These are phyloP conservation scores for Eimeria mitis DNA, from an alignment of 169 alveolate species.

Conservation along the genomic window DNA sequence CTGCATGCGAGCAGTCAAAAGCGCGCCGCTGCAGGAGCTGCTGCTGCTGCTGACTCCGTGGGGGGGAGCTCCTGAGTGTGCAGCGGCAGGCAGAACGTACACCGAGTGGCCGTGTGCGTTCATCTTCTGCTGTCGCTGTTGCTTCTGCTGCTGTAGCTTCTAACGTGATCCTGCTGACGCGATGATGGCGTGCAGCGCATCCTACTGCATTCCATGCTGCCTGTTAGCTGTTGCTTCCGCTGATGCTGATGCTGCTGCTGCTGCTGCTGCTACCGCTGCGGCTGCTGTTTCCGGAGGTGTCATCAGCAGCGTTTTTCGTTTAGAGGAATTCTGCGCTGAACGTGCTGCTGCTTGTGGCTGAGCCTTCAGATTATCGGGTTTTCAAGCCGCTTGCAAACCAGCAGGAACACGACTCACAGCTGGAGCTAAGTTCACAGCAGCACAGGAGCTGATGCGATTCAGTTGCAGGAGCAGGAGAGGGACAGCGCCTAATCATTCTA, in stretches of 20 bases:
- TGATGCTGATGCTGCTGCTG: not conserved
- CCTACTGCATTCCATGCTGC: not conserved
- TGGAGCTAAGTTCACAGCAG: not conserved
- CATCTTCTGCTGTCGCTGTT: not conserved
- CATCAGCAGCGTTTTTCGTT: not conserved
- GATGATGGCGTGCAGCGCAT: not conserved
- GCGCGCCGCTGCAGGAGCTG: not conserved
- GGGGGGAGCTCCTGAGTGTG: not conserved
- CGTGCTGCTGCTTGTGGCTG: not conserved
- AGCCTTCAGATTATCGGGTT: not conserved
- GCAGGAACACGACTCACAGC: not conserved
- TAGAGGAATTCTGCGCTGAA: not conserved
- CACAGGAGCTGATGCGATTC: not conserved
- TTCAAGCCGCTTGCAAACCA: not conserved
- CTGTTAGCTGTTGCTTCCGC: not conserved
- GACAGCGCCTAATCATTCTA: not conserved
- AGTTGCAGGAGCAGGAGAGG: not conserved
- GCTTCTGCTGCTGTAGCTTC: not conserved
- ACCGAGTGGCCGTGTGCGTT: not conserved
- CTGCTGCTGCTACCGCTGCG: not conserved
- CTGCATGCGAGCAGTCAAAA: not conserved
- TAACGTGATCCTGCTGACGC: not conserved
- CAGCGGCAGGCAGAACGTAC: slow-evolving; percentile 34
- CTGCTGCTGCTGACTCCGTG: slow-evolving; percentile 17
- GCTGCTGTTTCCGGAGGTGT: not conserved